Percentiles rank a stretch among this genome's conserved stretches.
Conservation (phyloP, 257 asterid species). For the Capsicum chinense region DNA sequence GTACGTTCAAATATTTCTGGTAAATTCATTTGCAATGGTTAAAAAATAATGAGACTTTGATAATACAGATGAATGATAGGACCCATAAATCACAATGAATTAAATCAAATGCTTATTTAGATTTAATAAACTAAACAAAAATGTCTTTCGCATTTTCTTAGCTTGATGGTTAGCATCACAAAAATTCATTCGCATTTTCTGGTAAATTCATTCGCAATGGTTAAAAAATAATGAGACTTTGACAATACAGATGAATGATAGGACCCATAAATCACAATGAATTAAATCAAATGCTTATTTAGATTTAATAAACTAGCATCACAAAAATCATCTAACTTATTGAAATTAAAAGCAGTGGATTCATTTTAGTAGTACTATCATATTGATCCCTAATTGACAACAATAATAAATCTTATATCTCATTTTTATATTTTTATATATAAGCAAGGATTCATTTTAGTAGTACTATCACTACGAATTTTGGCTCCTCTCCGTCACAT, state of each 20-base stretch:
- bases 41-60: not conserved
- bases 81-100: conserved; percentile 28
- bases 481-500: too few relatives aligned
- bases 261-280: conserved; percentile 27
- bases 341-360: too few relatives aligned
- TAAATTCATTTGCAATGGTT: not conserved
- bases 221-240: not conserved
- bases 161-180: not conserved
- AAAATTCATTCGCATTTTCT: not conserved
- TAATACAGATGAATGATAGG: not conserved
- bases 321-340: not conserved
- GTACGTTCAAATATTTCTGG: not conserved
- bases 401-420: too few relatives aligned
- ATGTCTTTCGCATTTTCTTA: too few relatives aligned
- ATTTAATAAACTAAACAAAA: conserved; percentile 10
- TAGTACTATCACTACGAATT: too few relatives aligned
- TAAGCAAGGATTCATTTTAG: too few relatives aligned
- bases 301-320: conserved; percentile 1
- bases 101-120: not conserved
- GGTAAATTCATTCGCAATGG: not conserved
- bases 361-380: too few relatives aligned
- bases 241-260: not conserved
- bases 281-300: not conserved
- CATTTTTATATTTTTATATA: too few relatives aligned
- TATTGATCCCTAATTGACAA: too few relatives aligned